A percentile compares a stretch with the other conserved stretches of the same genome.
Evolutionary conservation across 345 rosid genomes (phyloP).

Genomic region (Lepidium sativum): DNA sequence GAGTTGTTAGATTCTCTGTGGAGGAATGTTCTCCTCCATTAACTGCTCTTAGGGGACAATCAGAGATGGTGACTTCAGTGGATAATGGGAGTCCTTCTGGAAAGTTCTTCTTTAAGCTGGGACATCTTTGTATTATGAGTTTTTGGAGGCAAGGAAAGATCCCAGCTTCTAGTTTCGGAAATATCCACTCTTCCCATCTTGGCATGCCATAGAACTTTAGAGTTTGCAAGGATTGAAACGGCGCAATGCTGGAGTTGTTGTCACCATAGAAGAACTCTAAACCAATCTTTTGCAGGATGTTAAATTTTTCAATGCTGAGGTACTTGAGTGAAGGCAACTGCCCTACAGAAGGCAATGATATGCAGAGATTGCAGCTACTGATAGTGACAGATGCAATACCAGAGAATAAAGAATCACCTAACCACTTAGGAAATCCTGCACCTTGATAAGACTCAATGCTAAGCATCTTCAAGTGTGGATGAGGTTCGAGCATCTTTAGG

Average conservation of each 20-base stretch:
- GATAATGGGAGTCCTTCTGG: slow-evolving; percentile 26
- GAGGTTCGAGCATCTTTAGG: slow-evolving; percentile 37
- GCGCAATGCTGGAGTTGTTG: slow-evolving; percentile 2
- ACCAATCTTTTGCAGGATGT: slow-evolving; percentile 25
- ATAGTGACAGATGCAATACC: slow-evolving; percentile 19
- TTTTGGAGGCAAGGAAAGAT: slow-evolving; percentile 27
- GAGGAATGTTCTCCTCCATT: background rate
- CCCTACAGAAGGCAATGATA: slow-evolving; percentile 34
- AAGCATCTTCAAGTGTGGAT: slow-evolving; percentile 26
- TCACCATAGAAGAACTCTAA: slow-evolving; percentile 31
- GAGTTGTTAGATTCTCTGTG: background rate
- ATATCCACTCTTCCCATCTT: slow-evolving; percentile 31
- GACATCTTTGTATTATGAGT: slow-evolving; percentile 25
- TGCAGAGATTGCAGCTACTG: slow-evolving; percentile 25
- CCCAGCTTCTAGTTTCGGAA: slow-evolving; percentile 3
- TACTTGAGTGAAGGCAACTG: slow-evolving; percentile 31
- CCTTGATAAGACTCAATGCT: slow-evolving; percentile 31
- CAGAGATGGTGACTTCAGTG: slow-evolving; percentile 19
- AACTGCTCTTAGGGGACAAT: slow-evolving; percentile 12
- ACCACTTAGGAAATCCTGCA: slow-evolving; percentile 29
- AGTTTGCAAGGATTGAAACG: slow-evolving; percentile 33
- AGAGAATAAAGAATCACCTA: slow-evolving; percentile 25
- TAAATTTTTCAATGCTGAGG: slow-evolving; percentile 23
- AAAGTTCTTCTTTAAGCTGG: slow-evolving; percentile 12
- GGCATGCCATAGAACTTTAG: slow-evolving; percentile 25